These are phyloP conservation scores for Mycena capillaripes DNA, from an alignment of 768 basidiomycete genomes.

Conservation along the genomic window DNA sequence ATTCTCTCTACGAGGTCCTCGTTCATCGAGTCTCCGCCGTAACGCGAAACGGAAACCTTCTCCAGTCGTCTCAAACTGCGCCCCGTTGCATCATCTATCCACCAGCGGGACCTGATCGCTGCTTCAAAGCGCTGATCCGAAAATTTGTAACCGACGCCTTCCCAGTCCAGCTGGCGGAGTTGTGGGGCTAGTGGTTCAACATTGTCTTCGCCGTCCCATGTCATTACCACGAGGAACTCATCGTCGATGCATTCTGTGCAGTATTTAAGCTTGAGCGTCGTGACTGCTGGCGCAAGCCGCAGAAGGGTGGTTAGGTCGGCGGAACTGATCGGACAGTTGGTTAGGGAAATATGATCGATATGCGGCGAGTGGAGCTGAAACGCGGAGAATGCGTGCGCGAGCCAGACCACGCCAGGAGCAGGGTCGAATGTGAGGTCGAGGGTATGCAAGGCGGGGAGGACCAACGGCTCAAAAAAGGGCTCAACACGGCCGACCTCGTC, in stretches of 20 bases:
- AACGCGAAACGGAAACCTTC: background rate
- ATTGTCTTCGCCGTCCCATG: no score
- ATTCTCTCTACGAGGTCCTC: background rate
- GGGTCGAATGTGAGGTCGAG: constrained; percentile 2
- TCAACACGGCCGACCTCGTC: background rate
- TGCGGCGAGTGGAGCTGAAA: constrained; percentile 7
- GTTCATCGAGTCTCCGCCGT: background rate
- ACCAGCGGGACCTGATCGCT: constrained; percentile 15
- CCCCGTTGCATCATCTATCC: background rate
- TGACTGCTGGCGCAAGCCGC: background rate
- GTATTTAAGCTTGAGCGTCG: background rate
- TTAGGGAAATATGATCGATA: background rate
- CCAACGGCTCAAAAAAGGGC: constrained; percentile 5
- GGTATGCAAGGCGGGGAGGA: background rate
- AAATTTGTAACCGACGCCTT: background rate
- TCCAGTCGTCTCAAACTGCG: background rate
- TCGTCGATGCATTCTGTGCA: background rate
- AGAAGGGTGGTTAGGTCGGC: background rate
- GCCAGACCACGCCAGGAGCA: background rate
- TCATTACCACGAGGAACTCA: background rate
- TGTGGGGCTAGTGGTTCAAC: background rate
- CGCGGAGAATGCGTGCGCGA: background rate
- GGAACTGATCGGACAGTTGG: background rate
- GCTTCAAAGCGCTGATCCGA: background rate
- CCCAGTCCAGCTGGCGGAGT: background rate